Evolutionary conservation across 1,284 basidiomycete species (phyloP), one percentile per base, ranked within the genome.

Genomic region (Ceratobasidium sp.): DNA sequence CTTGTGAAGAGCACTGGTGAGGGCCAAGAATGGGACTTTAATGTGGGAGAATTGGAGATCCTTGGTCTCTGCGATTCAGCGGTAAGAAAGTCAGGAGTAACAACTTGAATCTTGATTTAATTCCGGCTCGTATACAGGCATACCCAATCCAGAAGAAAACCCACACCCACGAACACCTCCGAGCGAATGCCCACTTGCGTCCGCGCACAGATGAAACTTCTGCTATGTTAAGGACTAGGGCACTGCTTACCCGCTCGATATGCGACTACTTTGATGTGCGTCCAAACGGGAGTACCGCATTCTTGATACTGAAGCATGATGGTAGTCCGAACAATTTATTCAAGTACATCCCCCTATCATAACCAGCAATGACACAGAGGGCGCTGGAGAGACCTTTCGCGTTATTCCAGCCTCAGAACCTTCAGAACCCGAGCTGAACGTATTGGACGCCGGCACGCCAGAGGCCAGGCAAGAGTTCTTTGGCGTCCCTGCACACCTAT

Each of bases 321-420:
- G 23, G 49, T 74, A 94, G 89, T 78, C 78, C 23, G 83, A 91
- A 78, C 91, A 87, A 33, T 98, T 97, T 77, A 79, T 83, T 53
- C 87, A 91, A 74, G 82, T 86, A 16, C 88, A 96, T 73, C 90
- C 94, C 0, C 96, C 97, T 0, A 83, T 98, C 49, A 80, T 98
- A 42, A 98, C 96, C 0, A 85, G 87, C 7, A 93, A 87, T 72
- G 97, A 99, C 77, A 96, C 95, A 73, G 96, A 99, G 81, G 97
- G 96, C n/a, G 95, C 91, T 2, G 96, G 97, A 19, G 95, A 98
- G 78, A 87, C 91, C 0, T 99, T 99, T 77, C 84, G 85, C 13
- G 81, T 98, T 41, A 79, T 81, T 8, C 74, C 64, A 74, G 66
- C 41, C 33, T 73, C 54, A 54, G 71, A 62, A 13, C 36, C 69